Conservation (phyloP, 225 moss, liverwort and hornwort species). For the Rhytidiadelphus loreus region DNA sequence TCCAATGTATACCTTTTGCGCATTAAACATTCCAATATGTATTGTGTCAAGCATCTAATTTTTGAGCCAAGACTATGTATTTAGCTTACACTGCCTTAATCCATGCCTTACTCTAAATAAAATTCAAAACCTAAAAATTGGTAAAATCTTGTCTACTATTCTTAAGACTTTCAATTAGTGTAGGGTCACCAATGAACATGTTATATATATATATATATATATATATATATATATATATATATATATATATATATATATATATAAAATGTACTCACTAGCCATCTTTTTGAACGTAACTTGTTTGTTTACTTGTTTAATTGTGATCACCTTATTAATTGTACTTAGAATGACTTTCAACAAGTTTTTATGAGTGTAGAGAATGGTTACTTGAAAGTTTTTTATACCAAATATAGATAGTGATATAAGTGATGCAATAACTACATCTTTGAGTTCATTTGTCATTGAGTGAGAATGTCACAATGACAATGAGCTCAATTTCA, state of each 20-base stretch:
- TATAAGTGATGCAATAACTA: no score
- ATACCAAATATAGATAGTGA: no score
- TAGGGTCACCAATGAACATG: not conserved
- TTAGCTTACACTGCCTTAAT: not conserved
- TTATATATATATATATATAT: no score
- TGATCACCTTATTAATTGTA: accelerated
- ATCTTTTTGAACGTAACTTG: not conserved
- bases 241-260: not conserved
- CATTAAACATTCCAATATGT: not conserved
- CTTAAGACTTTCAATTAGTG: not conserved
- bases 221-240: not conserved
- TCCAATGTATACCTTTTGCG: not conserved
- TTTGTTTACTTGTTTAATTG: not conserved
- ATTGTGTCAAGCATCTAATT: accelerated
- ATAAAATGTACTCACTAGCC: no score
- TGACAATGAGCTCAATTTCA: no score
- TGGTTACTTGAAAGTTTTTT: accelerated
- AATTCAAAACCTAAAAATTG: not conserved
- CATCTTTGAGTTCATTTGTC: no score
- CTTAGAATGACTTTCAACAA: not conserved
- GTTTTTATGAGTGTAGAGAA: not conserved
- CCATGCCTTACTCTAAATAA: no score
- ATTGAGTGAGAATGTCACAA: no score
- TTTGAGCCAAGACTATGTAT: accelerated
- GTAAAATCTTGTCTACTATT: not conserved